Percentiles rank a stretch among this genome's conserved stretches.
These are phyloP conservation scores for Xylariaceae sp. DNA, from an alignment of 2,329 filamentous ascomycete genomes.

Conservation along the genomic window DNA sequence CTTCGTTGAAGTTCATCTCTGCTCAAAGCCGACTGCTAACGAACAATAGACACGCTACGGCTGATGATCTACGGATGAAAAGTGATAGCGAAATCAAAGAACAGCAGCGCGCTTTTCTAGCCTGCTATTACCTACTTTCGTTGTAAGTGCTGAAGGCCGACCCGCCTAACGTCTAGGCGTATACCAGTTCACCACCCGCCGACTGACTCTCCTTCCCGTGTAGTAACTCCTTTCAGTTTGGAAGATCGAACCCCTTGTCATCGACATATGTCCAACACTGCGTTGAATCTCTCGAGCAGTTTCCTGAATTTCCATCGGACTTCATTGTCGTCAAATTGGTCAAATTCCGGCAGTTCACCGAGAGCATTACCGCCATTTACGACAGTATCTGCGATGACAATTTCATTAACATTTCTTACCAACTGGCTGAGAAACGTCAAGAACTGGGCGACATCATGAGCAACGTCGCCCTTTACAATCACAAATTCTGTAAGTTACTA, in stretches of 20 bases:
- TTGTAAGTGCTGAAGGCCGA: conserved; percentile 28
- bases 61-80: conserved; percentile 13
- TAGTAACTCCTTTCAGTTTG: conserved; percentile 37
- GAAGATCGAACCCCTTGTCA: conserved; percentile 31
- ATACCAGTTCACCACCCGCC: background rate
- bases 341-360: conserved; percentile 34
- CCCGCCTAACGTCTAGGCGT: background rate
- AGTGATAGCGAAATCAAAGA: conserved; percentile 32
- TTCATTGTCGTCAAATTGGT: conserved; percentile 33
- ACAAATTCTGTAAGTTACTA: conserved; percentile 23
- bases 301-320: conserved; percentile 29
- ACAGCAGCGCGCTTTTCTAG: conserved; percentile 37
- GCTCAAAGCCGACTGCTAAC: conserved; percentile 12
- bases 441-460: conserved; percentile 34
- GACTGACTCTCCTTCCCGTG: background rate
- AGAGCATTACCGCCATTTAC: conserved; percentile 33
- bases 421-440: conserved; percentile 31
- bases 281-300: conserved; percentile 28
- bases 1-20: conserved; percentile 11
- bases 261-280: conserved; percentile 33
- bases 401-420: conserved; percentile 32
- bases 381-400: conserved; percentile 21
- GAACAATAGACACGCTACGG: conserved; percentile 13
- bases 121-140: conserved; percentile 38
- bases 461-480: conserved; percentile 28